A percentile compares a stretch with the other conserved stretches of the same genome.
These are phyloP conservation scores for Dactylis glomerata DNA, from an alignment of 176 grass and related monocot species.

Conservation along the genomic window DNA sequence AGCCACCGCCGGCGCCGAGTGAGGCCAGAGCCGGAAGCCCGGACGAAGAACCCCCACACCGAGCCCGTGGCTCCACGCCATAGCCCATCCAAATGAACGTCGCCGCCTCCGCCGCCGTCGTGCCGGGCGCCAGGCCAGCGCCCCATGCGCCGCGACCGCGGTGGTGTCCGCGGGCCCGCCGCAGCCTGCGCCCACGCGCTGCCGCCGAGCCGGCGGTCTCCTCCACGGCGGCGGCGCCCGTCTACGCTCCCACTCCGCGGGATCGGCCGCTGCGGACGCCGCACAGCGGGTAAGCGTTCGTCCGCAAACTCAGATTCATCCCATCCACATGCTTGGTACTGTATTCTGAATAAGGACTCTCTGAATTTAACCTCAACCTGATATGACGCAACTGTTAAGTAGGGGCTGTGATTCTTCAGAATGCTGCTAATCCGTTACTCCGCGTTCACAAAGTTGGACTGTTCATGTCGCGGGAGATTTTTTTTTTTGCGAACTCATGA, in stretches of 20 bases:
- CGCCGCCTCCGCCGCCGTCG: conserved; percentile 21
- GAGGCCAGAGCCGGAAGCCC: not conserved
- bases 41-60: not conserved
- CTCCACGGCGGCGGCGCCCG: conserved; percentile 23
- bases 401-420: not conserved
- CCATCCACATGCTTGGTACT: not conserved
- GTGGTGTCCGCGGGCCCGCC: not conserved
- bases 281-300: conserved; percentile 63
- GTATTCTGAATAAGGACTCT: not conserved
- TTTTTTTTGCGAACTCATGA: too few species aligned
- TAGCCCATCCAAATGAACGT: conserved; percentile 14
- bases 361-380: not conserved
- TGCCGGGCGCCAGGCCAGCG: not conserved
- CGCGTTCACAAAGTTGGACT: not conserved
- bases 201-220: not conserved
- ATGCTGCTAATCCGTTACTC: not conserved
- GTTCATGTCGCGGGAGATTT: not conserved
- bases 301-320: not conserved
- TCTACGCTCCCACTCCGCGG: conserved; percentile 61
- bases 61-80: not conserved
- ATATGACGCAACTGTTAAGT: not conserved
- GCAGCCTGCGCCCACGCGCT: not conserved
- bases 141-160: not conserved
- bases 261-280: conserved; percentile 82
- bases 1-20: too few species aligned